These are phyloP conservation scores for Globisporangium paddicum DNA, from an alignment of 352 stramenopile genomes.

Conservation along the genomic window DNA sequence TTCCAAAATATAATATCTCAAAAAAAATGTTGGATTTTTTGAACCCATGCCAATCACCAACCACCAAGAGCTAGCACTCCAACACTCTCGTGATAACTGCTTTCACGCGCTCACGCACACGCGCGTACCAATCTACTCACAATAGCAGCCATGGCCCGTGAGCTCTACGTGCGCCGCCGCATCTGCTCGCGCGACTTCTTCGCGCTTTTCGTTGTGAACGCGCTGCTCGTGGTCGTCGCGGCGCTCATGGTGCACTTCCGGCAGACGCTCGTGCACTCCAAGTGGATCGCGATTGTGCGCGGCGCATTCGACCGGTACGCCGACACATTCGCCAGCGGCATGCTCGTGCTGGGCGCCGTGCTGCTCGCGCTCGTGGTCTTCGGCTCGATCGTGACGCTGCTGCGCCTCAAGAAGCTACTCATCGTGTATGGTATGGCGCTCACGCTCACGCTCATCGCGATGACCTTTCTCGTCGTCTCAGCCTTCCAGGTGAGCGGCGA, in stretches of 20 bases:
- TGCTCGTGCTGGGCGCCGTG: conserved; percentile 4
- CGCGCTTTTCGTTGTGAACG: conserved; percentile 2
- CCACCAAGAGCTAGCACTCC: too few relatives aligned
- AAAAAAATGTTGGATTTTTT: not conserved
- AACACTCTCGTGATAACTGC: not conserved
- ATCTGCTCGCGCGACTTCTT: conserved; percentile 13
- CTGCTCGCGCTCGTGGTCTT: conserved; percentile 6
- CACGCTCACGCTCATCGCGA: conserved; percentile 3
- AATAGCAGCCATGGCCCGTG: conserved; percentile 1
- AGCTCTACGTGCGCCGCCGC: conserved; percentile 2
- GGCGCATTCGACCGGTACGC: conserved; percentile 9
- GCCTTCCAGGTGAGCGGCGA: conserved; percentile 10
- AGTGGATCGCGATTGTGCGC: conserved; percentile 11
- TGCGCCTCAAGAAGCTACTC: conserved; percentile 10
- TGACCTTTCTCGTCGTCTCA: conserved; percentile 10
- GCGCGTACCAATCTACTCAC: too few relatives aligned
- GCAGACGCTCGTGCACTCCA: conserved; percentile 3
- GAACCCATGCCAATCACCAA: not conserved
- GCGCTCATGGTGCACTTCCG: conserved; percentile 1
- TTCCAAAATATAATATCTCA: not conserved
- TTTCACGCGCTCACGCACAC: not conserved
- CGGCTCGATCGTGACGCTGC: conserved; percentile 4
- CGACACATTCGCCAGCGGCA: conserved; percentile 6
- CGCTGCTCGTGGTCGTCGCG: conserved; percentile 2
- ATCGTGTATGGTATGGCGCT: conserved; percentile 9